Conservation (phyloP, 352 stramenopile species). For the Phytophthora sp. region DNA sequence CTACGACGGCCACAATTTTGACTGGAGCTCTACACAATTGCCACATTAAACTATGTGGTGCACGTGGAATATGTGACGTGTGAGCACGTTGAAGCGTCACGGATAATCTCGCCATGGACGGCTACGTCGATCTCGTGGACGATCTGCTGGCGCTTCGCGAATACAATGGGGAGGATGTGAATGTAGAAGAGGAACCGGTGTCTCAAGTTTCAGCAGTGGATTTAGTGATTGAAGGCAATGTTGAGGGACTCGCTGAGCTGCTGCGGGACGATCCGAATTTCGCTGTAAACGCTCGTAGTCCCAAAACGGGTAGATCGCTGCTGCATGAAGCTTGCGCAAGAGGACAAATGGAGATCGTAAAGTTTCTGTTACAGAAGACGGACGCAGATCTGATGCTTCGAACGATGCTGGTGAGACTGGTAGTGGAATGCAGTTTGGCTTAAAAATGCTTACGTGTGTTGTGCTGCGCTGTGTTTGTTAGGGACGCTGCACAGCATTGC, state of each 20-base stretch:
- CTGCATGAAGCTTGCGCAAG: slow-evolving; percentile 68
- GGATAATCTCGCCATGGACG: slow-evolving; percentile 15
- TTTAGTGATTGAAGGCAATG: slow-evolving; percentile 37
- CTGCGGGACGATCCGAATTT: slow-evolving; percentile 24
- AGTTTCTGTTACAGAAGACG: slow-evolving; percentile 55
- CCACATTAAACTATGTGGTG: slow-evolving; percentile 6
- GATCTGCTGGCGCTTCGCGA: slow-evolving; percentile 41
- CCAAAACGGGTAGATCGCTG: slow-evolving; percentile 49
- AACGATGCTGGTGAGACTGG: slow-evolving; percentile 62
- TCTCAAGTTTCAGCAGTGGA: slow-evolving; percentile 22
- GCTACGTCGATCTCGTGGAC: slow-evolving; percentile 49
- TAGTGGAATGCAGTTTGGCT: neutral
- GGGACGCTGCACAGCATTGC: slow-evolving; percentile 65
- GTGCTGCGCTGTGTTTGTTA: slow-evolving; percentile 15
- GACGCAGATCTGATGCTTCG: slow-evolving; percentile 57
- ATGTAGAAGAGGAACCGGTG: neutral
- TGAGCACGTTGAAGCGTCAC: slow-evolving; percentile 19
- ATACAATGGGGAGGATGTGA: neutral
- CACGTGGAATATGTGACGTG: slow-evolving; percentile 36
- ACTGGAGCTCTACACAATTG: neutral
- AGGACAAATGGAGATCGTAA: slow-evolving; percentile 56
- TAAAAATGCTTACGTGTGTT: neutral
- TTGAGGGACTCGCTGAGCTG: slow-evolving; percentile 27
- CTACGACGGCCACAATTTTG: slow-evolving; percentile 13
- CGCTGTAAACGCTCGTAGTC: slow-evolving; percentile 46